Evolutionary conservation across 1,284 basidiomycete species (phyloP).

Genomic region (Ustilago lituana): DNA sequence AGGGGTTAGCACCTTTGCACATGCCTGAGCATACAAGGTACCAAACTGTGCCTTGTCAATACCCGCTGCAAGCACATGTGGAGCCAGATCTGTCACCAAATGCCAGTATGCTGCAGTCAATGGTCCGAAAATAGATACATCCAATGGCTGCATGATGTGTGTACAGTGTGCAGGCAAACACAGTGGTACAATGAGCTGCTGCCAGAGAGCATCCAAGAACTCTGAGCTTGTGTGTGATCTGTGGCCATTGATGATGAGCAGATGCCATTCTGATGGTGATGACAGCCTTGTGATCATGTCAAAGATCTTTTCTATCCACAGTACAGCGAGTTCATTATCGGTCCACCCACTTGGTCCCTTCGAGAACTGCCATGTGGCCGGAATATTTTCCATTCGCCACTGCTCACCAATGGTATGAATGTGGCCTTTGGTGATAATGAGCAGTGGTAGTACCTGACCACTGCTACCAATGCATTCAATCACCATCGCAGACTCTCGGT

Average conservation of each 20-base stretch:
- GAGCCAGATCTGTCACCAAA: background rate
- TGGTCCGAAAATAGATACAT: constrained; percentile 9
- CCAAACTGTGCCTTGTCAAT: constrained; percentile 13
- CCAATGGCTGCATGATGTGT: constrained; percentile 18
- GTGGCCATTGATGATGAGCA: constrained; percentile 21
- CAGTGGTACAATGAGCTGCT: constrained; percentile 4
- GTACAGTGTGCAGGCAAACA: constrained; percentile 7
- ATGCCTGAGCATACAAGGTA: background rate
- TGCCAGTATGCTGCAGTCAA: constrained; percentile 1
- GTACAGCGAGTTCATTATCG: background rate
- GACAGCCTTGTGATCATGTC: constrained; percentile 1
- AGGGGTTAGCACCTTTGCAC: too few relatives aligned
- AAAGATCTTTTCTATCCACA: constrained; percentile 10
- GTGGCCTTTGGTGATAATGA: background rate
- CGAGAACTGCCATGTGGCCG: constrained; percentile 6
- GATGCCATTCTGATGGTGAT: constrained; percentile 4
- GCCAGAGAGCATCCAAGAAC: constrained; percentile 3
- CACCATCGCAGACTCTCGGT: constrained; percentile 7
- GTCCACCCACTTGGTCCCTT: constrained; percentile 9
- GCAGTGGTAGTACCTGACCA: constrained; percentile 1
- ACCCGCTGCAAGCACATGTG: background rate
- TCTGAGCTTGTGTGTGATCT: constrained; percentile 2
- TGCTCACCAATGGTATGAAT: constrained; percentile 10
- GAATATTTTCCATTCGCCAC: constrained; percentile 6
- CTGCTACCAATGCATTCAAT: constrained; percentile 16